Conservation (phyloP, 1,139 yeast species). For the Saccharomycopsis hybrid region DNA sequence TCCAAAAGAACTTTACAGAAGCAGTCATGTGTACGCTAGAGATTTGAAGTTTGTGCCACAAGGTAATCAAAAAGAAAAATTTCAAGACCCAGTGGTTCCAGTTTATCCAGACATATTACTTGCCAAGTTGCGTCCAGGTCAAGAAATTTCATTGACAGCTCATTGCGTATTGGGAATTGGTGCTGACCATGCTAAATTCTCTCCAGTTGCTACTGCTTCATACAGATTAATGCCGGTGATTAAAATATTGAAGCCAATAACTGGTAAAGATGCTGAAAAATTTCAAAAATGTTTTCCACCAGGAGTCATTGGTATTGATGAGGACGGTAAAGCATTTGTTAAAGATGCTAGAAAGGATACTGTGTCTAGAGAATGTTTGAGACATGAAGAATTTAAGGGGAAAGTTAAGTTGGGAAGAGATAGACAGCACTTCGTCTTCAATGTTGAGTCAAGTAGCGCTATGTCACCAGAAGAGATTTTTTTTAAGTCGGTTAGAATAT, state of each 20-base stretch:
- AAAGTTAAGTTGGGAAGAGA: constrained; percentile 87
- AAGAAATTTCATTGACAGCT: constrained; percentile 83
- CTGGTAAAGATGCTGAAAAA: constrained; percentile 68
- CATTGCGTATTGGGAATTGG: constrained; percentile 93
- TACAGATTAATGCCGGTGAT: constrained; percentile 92
- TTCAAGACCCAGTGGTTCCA: constrained; percentile 69
- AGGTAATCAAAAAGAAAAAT: constrained; percentile 71
- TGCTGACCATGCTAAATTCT: constrained; percentile 92
- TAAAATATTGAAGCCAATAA: constrained; percentile 66
- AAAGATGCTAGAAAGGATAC: constrained; percentile 90
- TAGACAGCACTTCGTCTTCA: constrained; percentile 89
- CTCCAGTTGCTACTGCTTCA: constrained; percentile 97
- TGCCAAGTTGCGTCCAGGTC: constrained; percentile 95
- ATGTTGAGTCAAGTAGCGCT: constrained; percentile 92
- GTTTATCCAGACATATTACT: constrained; percentile 82
- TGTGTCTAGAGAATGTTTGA: constrained; percentile 89
- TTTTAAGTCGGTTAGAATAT: constrained; percentile 77
- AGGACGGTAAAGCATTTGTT: constrained; percentile 68
- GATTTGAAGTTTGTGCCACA: constrained; percentile 89
- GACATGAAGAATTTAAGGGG: constrained; percentile 85
- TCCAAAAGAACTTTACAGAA: constrained; percentile 75
- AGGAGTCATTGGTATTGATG: constrained; percentile 79
- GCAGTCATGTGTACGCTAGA: constrained; percentile 80
- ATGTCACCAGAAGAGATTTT: constrained; percentile 96
- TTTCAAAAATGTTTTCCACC: constrained; percentile 88